Evolutionary conservation across 2,329 filamentous ascomycete genomes (phyloP).

Genomic region (Blumeria graminis): DNA sequence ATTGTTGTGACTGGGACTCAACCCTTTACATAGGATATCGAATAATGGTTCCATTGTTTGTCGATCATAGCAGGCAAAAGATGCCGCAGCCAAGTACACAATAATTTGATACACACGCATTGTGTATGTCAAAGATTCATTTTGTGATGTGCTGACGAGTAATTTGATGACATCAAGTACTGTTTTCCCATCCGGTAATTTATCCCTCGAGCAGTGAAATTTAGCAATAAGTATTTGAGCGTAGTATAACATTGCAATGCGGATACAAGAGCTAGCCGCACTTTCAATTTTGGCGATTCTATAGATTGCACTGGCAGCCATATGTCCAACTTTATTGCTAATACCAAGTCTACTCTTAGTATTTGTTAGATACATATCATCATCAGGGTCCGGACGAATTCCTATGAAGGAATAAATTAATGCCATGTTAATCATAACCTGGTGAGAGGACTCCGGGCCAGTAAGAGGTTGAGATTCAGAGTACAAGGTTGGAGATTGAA

Average conservation of each 20-base stretch:
- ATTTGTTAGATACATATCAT: background rate
- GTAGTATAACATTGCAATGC: background rate
- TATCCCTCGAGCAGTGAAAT: slow-evolving; percentile 7
- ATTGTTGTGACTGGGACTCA: slow-evolving; percentile 3
- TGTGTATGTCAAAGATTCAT: slow-evolving; percentile 4
- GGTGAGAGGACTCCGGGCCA: slow-evolving; percentile 5
- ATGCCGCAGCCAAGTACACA: slow-evolving; percentile 11
- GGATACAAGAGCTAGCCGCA: background rate
- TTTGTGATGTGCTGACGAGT: slow-evolving; percentile 2
- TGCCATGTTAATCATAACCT: slow-evolving; percentile 6
- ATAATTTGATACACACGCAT: slow-evolving; percentile 8
- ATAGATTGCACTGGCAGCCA: slow-evolving; percentile 9
- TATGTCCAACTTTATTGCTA: slow-evolving; percentile 4
- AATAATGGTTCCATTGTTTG: slow-evolving; percentile 5
- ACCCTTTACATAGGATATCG: slow-evolving; percentile 8
- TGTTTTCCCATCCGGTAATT: slow-evolving; percentile 1
- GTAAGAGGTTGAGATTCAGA: background rate
- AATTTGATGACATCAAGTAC: slow-evolving; percentile 7
- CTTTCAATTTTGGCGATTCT: slow-evolving; percentile 3
- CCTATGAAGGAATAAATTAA: slow-evolving; percentile 11
- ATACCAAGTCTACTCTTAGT: slow-evolving; percentile 4
- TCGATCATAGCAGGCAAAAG: slow-evolving; percentile 8
- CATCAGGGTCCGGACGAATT: slow-evolving; percentile 4
- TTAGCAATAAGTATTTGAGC: slow-evolving; percentile 14
- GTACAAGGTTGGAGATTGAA: slow-evolving; percentile 3